These are phyloP conservation scores for Candida sithepensis DNA, from an alignment of 805 yeast genomes.

Conservation along the genomic window DNA sequence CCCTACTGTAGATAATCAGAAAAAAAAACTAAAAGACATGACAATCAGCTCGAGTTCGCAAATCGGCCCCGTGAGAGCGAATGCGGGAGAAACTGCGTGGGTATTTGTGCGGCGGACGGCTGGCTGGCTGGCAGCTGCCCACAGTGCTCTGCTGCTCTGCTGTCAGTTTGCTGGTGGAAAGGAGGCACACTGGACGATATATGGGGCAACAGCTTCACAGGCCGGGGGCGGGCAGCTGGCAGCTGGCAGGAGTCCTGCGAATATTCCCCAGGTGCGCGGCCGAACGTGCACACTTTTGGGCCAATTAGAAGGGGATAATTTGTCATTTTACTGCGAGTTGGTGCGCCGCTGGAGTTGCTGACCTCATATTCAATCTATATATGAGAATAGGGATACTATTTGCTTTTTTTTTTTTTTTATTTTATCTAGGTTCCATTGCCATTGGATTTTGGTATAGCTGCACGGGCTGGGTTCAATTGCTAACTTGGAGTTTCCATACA, in stretches of 20 bases:
- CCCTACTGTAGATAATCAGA: not conserved
- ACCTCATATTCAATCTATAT: too few species aligned
- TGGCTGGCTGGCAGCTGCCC: not conserved
- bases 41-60: not conserved
- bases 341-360: not conserved
- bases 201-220: not conserved
- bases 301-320: not conserved
- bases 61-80: slow-evolving; percentile 1
- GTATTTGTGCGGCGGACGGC: not conserved
- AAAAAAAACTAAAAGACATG: not conserved
- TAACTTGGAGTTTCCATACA: too few species aligned
- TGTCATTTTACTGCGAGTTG: not conserved
- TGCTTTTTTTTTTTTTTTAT: too few species aligned
- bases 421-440: too few species aligned
- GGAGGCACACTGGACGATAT: not conserved
- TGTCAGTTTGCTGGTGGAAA: too few species aligned
- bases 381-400: too few species aligned
- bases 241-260: not conserved
- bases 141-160: too few species aligned
- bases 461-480: too few species aligned
- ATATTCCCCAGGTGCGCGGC: not conserved
- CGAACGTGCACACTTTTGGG: too few species aligned
- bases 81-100: not conserved
- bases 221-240: not conserved
- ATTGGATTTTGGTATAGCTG: too few species aligned